These are phyloP conservation scores for Candolleomyces efflorescens DNA, from an alignment of 768 basidiomycete genomes.

Conservation along the genomic window DNA sequence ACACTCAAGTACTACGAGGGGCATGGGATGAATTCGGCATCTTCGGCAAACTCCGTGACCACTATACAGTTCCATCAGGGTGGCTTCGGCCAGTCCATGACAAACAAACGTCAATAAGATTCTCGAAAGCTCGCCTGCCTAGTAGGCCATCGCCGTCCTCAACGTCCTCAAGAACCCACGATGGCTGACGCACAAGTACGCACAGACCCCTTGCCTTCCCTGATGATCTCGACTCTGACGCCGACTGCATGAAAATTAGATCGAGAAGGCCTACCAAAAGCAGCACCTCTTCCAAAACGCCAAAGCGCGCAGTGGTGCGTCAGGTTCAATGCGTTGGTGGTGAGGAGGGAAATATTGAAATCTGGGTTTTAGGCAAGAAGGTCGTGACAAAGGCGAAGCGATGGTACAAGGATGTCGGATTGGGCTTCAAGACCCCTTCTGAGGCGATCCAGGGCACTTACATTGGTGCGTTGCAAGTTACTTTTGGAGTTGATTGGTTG, in stretches of 20 bases:
- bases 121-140: constrained; percentile 26
- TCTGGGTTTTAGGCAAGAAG: constrained; percentile 68
- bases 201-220: neutral
- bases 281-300: constrained; percentile 97
- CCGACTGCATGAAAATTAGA: constrained; percentile 39
- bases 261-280: constrained; percentile 98
- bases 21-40: constrained; percentile 6
- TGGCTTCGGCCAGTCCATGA: constrained; percentile 28
- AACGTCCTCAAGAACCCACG: constrained; percentile 42
- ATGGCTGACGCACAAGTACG: constrained; percentile 63
- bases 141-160: constrained; percentile 21
- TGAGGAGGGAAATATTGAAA: constrained; percentile 14
- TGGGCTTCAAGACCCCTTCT: constrained; percentile 93
- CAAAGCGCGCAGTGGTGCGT: constrained; percentile 81
- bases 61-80: constrained; percentile 39
- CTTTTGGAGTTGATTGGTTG: neutral
- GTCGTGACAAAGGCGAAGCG: constrained; percentile 91
- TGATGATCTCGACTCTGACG: constrained; percentile 3
- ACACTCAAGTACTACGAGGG: no score
- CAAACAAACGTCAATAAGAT: constrained; percentile 41
- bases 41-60: constrained; percentile 28
- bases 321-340: constrained; percentile 6
- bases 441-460: constrained; percentile 97
- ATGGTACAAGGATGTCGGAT: constrained; percentile 99
- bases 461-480: constrained; percentile 60